Conservation (phyloP, 163 green algal species). For the Scenedesmus sp. region DNA sequence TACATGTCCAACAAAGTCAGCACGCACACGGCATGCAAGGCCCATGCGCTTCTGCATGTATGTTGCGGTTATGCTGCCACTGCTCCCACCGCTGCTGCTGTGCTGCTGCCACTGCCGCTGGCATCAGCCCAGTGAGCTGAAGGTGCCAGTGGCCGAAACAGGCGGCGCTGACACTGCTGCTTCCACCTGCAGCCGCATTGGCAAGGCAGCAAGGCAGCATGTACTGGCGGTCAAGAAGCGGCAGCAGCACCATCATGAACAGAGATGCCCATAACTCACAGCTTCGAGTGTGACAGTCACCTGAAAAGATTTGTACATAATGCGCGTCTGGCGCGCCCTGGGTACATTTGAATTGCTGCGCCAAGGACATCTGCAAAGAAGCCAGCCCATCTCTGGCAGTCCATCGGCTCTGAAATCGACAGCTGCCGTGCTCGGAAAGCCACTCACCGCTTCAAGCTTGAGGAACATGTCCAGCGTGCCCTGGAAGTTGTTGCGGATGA, state of each 20-base stretch:
- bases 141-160: constrained; percentile 29
- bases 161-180: constrained; percentile 38
- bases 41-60: too few relatives aligned
- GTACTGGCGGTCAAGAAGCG: neutral
- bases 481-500: constrained; percentile 90
- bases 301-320: too few relatives aligned
- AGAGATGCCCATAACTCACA: too few relatives aligned
- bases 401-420: too few relatives aligned
- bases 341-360: neutral
- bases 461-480: constrained; percentile 80
- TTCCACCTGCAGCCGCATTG: constrained; percentile 28
- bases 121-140: constrained; percentile 33
- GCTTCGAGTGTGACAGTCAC: too few relatives aligned
- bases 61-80: neutral
- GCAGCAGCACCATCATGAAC: neutral
- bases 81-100: neutral
- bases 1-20: too few relatives aligned
- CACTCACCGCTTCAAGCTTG: constrained; percentile 67
- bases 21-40: too few relatives aligned
- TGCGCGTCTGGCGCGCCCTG: neutral
- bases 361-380: neutral
- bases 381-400: too few relatives aligned
- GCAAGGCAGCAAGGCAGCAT: neutral
- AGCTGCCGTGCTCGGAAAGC: neutral
- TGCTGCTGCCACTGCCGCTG: neutral